These are phyloP conservation scores for Imleria badia DNA, from an alignment of 768 basidiomycete species.

Conservation along the genomic window DNA sequence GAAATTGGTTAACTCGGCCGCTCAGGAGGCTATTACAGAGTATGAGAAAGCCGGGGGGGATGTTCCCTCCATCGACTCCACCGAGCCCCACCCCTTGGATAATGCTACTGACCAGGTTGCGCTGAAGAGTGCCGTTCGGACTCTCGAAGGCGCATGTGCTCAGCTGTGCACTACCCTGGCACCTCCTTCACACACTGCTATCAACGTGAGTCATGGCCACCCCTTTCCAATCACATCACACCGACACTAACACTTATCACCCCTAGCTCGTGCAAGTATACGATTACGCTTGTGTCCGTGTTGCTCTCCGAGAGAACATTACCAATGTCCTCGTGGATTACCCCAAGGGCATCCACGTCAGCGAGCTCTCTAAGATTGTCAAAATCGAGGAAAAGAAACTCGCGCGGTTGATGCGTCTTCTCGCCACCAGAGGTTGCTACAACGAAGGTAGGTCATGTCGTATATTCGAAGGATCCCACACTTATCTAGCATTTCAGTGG, in stretches of 20 bases:
- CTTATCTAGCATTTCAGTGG: constrained; percentile 19
- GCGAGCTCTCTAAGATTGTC: constrained; percentile 24
- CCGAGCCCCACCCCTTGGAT: constrained; percentile 37
- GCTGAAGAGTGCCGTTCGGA: constrained; percentile 26
- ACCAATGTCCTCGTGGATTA: constrained; percentile 27
- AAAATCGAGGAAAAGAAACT: constrained; percentile 29
- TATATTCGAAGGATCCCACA: not conserved
- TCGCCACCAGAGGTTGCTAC: constrained; percentile 32
- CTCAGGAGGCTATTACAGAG: constrained; percentile 33
- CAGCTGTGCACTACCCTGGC: constrained; percentile 37
- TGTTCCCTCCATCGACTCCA: constrained; percentile 37
- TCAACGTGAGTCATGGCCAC: constrained; percentile 27
- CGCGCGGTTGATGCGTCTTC: constrained; percentile 29
- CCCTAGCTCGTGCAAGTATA: constrained; percentile 26
- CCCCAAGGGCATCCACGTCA: constrained; percentile 32
- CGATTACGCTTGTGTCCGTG: constrained; percentile 30
- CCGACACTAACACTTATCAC: not conserved
- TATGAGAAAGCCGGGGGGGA: constrained; percentile 29
- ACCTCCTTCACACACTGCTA: constrained; percentile 32
- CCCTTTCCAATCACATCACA: not conserved
- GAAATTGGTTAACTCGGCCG: constrained; percentile 31
- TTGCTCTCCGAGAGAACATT: constrained; percentile 28
- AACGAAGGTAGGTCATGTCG: constrained; percentile 28
- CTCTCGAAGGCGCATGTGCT: constrained; percentile 36
- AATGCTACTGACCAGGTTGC: constrained; percentile 19